Base-by-base conservation (phyloP, 1,284 basidiomycete species). In the Sanghuangporus sanghuang region DNA sequence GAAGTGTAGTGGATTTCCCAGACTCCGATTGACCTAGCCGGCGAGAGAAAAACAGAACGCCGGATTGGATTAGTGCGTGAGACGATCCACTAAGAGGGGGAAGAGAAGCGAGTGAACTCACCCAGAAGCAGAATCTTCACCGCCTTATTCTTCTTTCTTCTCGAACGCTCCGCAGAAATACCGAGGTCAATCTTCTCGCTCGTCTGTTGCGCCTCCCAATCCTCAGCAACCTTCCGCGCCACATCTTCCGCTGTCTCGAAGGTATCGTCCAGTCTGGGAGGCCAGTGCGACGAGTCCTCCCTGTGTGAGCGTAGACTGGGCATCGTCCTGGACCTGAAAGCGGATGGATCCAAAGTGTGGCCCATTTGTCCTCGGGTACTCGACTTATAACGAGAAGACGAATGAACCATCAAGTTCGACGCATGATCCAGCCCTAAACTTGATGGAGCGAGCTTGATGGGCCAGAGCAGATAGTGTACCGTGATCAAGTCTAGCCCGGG, bases 1-100 rank as follows among this genome's bases (percentile, higher is more conserved):
- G 86, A 46, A 88, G 74, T 55, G 86, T 78, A 0, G 86, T 87
- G 0, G 85, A 86, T 69, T 88, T 87, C 23, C 86, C 85, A 0
- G 84, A 85, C 73, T 86, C 85, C 27, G 85, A 82, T 72, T 86
- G 85, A 58, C 86, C 85, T 86, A 66, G 32, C 9, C n/a, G 12
- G 40, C 12, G 9, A 36, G 5, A 40, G 16, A 23, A 18, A 50
- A 42, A 55, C 57, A 57, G 21, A 14, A 23, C n/a, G 21, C 3
- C 38, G 9, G 14, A 44, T 44, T 14, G 42, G 14, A 12, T 49
- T 49, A 16, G 11, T 14, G 3, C 12, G 35, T 8, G 32, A 18
- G 53, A 54, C 53, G 27, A 54, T 54, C 53, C 35, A 54, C 16
- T 18, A 18, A 46, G 50, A 32, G 39, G 23, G 32, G 38, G 16